Evolutionary conservation across 2,329 filamentous ascomycete genomes (phyloP).

Genomic region (Aspergillus carbonarius): DNA sequence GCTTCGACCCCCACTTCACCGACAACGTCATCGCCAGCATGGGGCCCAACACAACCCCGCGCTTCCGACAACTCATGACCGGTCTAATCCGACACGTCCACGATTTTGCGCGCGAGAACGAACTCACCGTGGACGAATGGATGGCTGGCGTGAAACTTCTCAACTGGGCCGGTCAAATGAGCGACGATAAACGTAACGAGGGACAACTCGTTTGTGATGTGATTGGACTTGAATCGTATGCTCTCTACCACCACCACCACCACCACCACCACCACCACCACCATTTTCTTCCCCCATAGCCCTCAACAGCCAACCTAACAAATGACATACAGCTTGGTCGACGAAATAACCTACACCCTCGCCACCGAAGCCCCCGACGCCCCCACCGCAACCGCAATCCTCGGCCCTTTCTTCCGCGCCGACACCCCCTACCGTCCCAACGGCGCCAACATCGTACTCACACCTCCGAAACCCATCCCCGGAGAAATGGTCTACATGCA

Average conservation of each 20-base stretch:
- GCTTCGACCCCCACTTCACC: constrained; percentile 56
- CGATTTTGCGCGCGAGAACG: constrained; percentile 59
- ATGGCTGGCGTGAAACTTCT: constrained; percentile 57
- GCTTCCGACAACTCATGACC: constrained; percentile 62
- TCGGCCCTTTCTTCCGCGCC: constrained; percentile 80
- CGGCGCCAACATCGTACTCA: constrained; percentile 64
- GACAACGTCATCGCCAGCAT: constrained; percentile 72
- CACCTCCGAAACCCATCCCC: constrained; percentile 49
- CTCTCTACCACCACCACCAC: not conserved
- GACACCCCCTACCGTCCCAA: constrained; percentile 69
- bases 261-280: no score
- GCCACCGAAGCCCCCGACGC: constrained; percentile 53
- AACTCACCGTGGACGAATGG: constrained; percentile 61
- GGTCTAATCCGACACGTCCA: constrained; percentile 57
- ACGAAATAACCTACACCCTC: constrained; percentile 74
- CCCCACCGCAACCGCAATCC: constrained; percentile 72
- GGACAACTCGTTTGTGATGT: constrained; percentile 61
- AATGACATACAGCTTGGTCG: constrained; percentile 55
- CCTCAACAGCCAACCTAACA: not conserved
- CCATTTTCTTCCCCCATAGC: no score
- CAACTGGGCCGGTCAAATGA: constrained; percentile 65
- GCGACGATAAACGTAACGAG: constrained; percentile 61
- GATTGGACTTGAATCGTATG: constrained; percentile 58
- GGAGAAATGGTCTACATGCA: constrained; percentile 64
- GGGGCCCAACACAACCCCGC: constrained; percentile 66